phyloP scores from a whole-genome alignment of 257 asterid species.

The Solanum sejunctum region DNA sequence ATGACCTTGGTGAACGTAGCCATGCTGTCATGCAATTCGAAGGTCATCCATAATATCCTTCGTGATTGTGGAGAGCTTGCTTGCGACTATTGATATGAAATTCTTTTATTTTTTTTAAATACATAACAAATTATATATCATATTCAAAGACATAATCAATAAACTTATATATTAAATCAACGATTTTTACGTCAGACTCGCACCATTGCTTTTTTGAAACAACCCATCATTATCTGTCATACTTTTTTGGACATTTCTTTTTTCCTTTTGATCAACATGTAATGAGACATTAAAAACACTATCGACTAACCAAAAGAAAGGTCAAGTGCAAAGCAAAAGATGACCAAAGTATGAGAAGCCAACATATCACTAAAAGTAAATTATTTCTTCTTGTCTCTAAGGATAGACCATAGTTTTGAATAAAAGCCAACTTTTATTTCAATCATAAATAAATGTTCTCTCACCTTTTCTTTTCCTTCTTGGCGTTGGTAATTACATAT shows the following conservation, averaged over 20 bases:
- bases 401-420: background rate
- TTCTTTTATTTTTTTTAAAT: no score
- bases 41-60: no score
- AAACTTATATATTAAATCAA: background rate
- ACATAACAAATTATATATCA: no score
- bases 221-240: background rate
- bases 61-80: no score
- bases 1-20: no score
- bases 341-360: background rate
- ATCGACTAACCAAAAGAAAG: background rate
- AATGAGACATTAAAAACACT: background rate
- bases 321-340: background rate
- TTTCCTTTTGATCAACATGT: background rate
- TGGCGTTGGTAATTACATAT: background rate
- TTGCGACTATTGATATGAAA: rapidly evolving
- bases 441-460: background rate
- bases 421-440: background rate
- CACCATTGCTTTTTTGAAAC: background rate
- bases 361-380: background rate
- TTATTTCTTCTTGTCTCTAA: background rate
- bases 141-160: background rate
- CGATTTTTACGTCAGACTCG: background rate
- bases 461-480: background rate
- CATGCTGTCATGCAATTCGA: no score
- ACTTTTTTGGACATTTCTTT: background rate